Evolutionary conservation across 2,329 filamentous ascomycete species (phyloP), one percentile per base, ranked within the genome.

Genomic region (Diaporthe batatas): DNA sequence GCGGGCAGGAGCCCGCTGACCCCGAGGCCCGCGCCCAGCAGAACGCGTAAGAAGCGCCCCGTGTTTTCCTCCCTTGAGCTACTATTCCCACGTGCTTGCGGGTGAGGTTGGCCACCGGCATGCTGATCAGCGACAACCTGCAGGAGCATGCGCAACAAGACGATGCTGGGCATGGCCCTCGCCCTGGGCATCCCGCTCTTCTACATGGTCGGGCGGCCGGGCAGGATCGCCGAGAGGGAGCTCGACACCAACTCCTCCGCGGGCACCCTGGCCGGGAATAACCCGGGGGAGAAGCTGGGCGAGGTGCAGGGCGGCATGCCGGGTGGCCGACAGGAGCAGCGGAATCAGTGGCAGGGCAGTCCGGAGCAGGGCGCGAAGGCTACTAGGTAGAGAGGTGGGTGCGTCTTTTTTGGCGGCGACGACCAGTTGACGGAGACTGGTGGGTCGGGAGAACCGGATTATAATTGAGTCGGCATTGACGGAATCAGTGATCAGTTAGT

Each of bases 1-100:
- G 72, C 25, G 72, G 72, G 39, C 68, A 71, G 42, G 72, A 73
- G 68, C 68, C 72, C 14, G 51, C 42, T 7, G 72, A 73, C 25
- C 68, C 72, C 6, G 23, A 32, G 23, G 68, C 72, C 0, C 72
- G 72, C 42, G 72, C 32, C 6, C 29, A 68, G 18, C 72, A 73
- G 58, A 73, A 71, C 47, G 47, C 3, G 72, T 73, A 36, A 11
- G 51, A 36, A 7, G 34, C 7, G 8, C 34, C 6, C n/a, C n/a
- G n/a, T n/a, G n/a, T n/a, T n/a, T n/a, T n/a, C n/a, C n/a, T n/a
- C n/a, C n/a, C n/a, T n/a, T n/a, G n/a, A n/a, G n/a, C n/a, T n/a
- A n/a, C n/a, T n/a, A n/a, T n/a, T n/a, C n/a, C n/a, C n/a, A n/a
- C n/a, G n/a, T n/a, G n/a, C n/a, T n/a, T n/a, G n/a, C n/a, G n/a